Percentiles rank a stretch among this genome's conserved stretches.
phyloP scores from a whole-genome alignment of 352 stramenopile species.

The Phytophthora cajani region DNA sequence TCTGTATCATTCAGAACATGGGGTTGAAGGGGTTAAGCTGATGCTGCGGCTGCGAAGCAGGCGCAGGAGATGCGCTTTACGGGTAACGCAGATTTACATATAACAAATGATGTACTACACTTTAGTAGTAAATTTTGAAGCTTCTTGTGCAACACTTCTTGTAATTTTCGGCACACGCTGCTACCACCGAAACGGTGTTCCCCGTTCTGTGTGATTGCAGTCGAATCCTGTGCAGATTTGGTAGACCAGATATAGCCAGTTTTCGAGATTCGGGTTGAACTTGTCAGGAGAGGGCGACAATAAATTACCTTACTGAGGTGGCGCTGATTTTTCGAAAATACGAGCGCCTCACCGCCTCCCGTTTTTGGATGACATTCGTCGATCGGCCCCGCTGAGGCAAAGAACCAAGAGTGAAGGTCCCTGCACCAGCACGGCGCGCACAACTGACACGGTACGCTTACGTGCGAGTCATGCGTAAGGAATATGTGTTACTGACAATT shows the following conservation, averaged over 20 bases:
- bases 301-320: not conserved
- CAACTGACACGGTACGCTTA: not conserved
- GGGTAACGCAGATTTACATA: too few species aligned
- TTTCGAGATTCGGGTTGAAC: not conserved
- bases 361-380: not conserved
- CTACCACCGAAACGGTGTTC: too few species aligned
- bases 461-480: not conserved
- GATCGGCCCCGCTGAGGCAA: not conserved
- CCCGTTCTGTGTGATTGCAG: not conserved
- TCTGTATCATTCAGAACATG: too few species aligned
- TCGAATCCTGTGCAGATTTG: not conserved
- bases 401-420: not conserved
- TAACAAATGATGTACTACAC: too few species aligned
- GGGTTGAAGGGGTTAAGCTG: too few species aligned
- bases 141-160: too few species aligned
- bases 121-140: too few species aligned
- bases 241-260: not conserved
- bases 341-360: not conserved
- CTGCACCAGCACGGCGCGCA: not conserved
- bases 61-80: too few species aligned
- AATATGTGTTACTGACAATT: not conserved
- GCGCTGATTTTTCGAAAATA: not conserved
- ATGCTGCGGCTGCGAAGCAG: too few species aligned
- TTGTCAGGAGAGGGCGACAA: not conserved
- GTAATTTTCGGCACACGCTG: too few species aligned